Evolutionary conservation across 2,329 filamentous ascomycete genomes (phyloP).

Genomic region (Phaeoacremonium minimum): DNA sequence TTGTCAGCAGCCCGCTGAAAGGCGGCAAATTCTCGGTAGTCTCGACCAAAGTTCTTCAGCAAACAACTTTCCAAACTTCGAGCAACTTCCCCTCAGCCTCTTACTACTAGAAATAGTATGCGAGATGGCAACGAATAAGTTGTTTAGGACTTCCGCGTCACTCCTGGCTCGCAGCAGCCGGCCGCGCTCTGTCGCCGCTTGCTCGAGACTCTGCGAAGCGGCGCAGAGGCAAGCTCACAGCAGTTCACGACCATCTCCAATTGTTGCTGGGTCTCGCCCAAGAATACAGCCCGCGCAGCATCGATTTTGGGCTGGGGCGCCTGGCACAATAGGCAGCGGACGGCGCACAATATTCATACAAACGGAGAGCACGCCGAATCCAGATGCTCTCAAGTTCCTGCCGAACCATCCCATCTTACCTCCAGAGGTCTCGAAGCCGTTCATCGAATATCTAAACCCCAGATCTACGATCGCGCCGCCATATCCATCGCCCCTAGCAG

Average conservation of each 20-base stretch:
- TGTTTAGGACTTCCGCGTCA: constrained; percentile 11
- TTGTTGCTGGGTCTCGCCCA: constrained; percentile 17
- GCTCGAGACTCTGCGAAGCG: constrained; percentile 14
- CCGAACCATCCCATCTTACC: constrained; percentile 87
- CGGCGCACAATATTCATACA: constrained; percentile 92
- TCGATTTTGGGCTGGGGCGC: constrained; percentile 8
- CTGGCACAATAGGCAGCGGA: constrained; percentile 21
- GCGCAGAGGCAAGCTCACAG: constrained; percentile 21
- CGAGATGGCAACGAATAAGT: constrained; percentile 19
- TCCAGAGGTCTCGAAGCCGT: constrained; percentile 65
- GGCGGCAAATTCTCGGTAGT: neutral
- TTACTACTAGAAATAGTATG: neutral
- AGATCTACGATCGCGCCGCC: constrained; percentile 85
- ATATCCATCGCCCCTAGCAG: constrained; percentile 85
- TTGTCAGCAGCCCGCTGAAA: neutral
- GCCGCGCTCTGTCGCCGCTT: constrained; percentile 2
- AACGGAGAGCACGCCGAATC: constrained; percentile 89
- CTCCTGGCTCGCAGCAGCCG: constrained; percentile 11
- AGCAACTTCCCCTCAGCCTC: neutral
- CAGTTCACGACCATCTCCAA: constrained; percentile 15
- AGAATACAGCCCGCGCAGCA: constrained; percentile 10
- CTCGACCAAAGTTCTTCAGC: constrained; percentile 9
- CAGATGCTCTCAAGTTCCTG: constrained; percentile 94
- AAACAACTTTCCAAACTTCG: constrained; percentile 2
- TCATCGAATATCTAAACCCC: constrained; percentile 87